phyloP scores from a whole-genome alignment of 164 flowering plant species.

The Sextonia rubra region DNA sequence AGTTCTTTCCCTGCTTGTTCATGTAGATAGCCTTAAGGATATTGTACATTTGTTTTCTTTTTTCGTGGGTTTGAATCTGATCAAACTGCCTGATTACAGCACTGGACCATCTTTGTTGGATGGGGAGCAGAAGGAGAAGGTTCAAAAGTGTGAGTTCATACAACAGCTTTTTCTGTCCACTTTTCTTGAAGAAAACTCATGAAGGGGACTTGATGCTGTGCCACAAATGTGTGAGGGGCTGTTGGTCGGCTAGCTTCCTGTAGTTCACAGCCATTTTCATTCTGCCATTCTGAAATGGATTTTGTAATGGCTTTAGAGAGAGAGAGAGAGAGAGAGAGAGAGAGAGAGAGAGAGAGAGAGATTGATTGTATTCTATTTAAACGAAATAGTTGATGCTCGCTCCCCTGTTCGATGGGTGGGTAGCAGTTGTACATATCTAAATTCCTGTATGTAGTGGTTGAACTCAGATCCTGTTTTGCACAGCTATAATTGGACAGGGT shows the following conservation, averaged over 20 bases:
- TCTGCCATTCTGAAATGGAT: not conserved
- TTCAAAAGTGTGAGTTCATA: slow-evolving; percentile 52
- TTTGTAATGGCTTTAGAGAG: not conserved
- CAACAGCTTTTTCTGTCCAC: slow-evolving; percentile 64
- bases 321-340: not conserved
- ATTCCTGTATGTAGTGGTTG: no score
- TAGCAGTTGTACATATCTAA: no score
- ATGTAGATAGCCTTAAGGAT: no score
- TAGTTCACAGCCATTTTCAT: not conserved
- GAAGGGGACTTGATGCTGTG: slow-evolving; percentile 6
- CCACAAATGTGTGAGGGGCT: not conserved
- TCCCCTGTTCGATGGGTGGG: no score
- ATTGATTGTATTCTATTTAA: no score
- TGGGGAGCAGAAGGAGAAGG: slow-evolving; percentile 52
- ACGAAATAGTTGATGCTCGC: no score
- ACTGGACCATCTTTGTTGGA: slow-evolving; percentile 31
- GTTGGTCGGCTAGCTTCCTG: not conserved
- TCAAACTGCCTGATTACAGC: slow-evolving; percentile 4
- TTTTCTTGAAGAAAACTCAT: slow-evolving; percentile 43
- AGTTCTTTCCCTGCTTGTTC: no score
- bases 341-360: no score
- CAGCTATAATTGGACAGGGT: no score
- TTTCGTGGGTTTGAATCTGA: no score
- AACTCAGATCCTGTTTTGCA: no score
- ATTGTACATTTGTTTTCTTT: no score